Evolutionary conservation across 2,329 filamentous ascomycete species (phyloP).

Genomic region (Parastagonospora nodorum): DNA sequence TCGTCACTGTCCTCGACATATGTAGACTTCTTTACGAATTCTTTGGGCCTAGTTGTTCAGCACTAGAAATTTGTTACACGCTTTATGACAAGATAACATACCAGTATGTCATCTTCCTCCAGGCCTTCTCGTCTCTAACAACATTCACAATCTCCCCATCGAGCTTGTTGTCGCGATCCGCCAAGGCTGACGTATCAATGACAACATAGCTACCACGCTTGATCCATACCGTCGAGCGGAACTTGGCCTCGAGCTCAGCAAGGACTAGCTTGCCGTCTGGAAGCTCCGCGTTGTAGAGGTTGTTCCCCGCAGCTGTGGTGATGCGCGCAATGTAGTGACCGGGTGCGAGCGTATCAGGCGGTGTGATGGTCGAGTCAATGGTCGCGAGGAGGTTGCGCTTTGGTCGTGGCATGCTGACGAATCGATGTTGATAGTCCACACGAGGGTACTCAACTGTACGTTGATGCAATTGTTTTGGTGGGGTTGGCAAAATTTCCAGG

Average conservation of each 20-base stretch:
- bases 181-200: slow-evolving; percentile 70
- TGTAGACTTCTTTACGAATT: slow-evolving; percentile 70
- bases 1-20: slow-evolving; percentile 70
- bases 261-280: slow-evolving; percentile 67
- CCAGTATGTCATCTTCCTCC: slow-evolving; percentile 92
- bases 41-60: slow-evolving; percentile 67
- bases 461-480: slow-evolving; percentile 6
- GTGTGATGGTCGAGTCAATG: slow-evolving; percentile 70
- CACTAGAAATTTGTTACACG: not conserved
- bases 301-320: slow-evolving; percentile 84
- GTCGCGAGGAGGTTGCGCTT: slow-evolving; percentile 80
- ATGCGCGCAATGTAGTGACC: slow-evolving; percentile 74
- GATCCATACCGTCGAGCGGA: slow-evolving; percentile 93
- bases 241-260: slow-evolving; percentile 81
- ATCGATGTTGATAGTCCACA: not conserved
- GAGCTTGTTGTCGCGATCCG: slow-evolving; percentile 74
- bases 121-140: slow-evolving; percentile 86
- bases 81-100: slow-evolving; percentile 15
- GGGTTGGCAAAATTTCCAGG: slow-evolving; percentile 10
- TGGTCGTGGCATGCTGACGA: slow-evolving; percentile 66
- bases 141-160: slow-evolving; percentile 91
- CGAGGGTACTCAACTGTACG: not conserved
- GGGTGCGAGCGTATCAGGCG: slow-evolving; percentile 60
- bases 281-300: slow-evolving; percentile 79
- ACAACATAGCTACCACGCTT: slow-evolving; percentile 87